phyloP scores from a whole-genome alignment of 352 stramenopile species.

The Pythium aphanidermatum region DNA sequence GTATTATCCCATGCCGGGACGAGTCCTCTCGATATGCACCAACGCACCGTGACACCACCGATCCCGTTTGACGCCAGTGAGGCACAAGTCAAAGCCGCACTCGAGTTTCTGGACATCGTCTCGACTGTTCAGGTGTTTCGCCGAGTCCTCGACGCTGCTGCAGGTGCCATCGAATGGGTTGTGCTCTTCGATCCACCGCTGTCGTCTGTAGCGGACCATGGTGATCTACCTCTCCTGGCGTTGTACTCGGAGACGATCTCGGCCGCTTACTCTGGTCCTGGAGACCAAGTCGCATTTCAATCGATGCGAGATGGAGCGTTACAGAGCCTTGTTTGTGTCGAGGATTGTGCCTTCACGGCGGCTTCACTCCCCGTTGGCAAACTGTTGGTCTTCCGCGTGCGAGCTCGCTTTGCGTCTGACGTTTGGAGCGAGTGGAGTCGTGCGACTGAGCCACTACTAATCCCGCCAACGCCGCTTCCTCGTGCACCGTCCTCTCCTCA shows the following conservation, averaged over 20 bases:
- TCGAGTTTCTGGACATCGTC: conserved; percentile 72
- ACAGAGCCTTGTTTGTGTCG: conserved; percentile 17
- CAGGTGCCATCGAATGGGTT: conserved; percentile 40
- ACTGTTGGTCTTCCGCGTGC: conserved; percentile 44
- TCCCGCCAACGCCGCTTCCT: conserved; percentile 33
- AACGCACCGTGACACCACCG: conserved; percentile 34
- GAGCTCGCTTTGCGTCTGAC: conserved; percentile 24
- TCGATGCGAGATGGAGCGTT: conserved; percentile 25
- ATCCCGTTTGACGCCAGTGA: conserved; percentile 77
- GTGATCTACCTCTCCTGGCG: conserved; percentile 36
- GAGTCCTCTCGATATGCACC: conserved; percentile 30
- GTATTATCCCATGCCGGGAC: conserved; percentile 32
- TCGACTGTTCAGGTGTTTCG: conserved; percentile 49
- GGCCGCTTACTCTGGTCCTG: conserved; percentile 33
- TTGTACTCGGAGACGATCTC: conserved; percentile 50
- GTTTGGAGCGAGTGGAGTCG: conserved; percentile 56
- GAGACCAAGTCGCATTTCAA: conserved; percentile 48
- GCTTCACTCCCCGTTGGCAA: conserved; percentile 20
- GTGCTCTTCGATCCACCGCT: conserved; percentile 42
- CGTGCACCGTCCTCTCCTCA: conserved; percentile 33
- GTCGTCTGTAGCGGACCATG: conserved; percentile 10
- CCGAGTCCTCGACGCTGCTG: conserved; percentile 5
- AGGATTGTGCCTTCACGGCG: conserved; percentile 22
- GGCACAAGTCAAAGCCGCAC: conserved; percentile 46
- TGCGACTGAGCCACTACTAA: conserved; percentile 25